A percentile compares a stretch with the other conserved stretches of the same genome.
These are phyloP conservation scores for Garcia nutans DNA, from an alignment of 345 rosid genomes.

Conservation along the genomic window DNA sequence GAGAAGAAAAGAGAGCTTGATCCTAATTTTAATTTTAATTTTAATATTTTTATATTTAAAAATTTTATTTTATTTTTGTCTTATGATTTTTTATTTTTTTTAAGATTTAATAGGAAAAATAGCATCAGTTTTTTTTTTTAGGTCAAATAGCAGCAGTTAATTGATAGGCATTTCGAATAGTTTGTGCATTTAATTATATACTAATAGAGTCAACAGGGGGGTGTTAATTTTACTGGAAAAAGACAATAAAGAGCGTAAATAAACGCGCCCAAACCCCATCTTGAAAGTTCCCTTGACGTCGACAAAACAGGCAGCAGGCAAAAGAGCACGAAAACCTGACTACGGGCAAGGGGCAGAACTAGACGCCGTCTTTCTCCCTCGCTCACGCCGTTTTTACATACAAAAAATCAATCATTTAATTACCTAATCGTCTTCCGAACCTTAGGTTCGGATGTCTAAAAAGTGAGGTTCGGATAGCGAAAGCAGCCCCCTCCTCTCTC, in stretches of 20 bases:
- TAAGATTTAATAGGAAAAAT: too few species aligned
- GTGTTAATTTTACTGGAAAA: too few species aligned
- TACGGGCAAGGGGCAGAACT: conserved; percentile 25
- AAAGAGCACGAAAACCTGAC: background rate
- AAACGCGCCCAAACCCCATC: conserved; percentile 1
- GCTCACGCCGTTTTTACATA: conserved; percentile 26
- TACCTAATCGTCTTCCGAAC: conserved; percentile 22
- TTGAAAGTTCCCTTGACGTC: background rate
- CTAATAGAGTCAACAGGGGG: too few species aligned
- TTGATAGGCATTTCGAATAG: too few species aligned
- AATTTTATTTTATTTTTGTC: too few species aligned
- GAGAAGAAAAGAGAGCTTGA: too few species aligned
- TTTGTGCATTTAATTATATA: too few species aligned
- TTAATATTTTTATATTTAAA: too few species aligned
- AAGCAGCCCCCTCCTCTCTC: conserved; percentile 24
- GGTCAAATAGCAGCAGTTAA: too few species aligned
- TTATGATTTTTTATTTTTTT: too few species aligned
- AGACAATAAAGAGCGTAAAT: background rate
- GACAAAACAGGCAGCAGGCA: background rate
- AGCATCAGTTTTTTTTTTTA: too few species aligned
- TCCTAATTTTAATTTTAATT: too few species aligned
- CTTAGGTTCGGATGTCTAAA: conserved; percentile 15
- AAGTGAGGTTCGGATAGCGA: conserved; percentile 37
- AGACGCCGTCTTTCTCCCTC: conserved; percentile 40
- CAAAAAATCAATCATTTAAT: conserved; percentile 37